A percentile compares a stretch with the other conserved stretches of the same genome.
These are phyloP conservation scores for Tilletiaria anomala DNA, from an alignment of 1,284 basidiomycete species.

Conservation along the genomic window DNA sequence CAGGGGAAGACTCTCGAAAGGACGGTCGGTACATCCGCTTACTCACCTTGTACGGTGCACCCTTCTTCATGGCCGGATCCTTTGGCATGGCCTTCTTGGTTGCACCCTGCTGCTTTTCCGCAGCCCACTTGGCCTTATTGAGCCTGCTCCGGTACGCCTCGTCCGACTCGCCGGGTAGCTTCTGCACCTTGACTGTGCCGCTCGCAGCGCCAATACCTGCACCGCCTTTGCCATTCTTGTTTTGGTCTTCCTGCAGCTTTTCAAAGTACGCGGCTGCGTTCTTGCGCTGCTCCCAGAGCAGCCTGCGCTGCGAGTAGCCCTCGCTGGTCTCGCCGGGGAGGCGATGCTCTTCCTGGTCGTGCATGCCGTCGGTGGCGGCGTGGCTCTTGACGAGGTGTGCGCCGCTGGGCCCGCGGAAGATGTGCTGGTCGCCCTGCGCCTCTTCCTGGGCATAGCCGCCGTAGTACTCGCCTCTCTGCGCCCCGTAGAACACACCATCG, in stretches of 20 bases:
- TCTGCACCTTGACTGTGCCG: neutral
- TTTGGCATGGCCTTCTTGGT: constrained; percentile 26
- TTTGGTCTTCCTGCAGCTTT: constrained; percentile 1
- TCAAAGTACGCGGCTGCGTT: constrained; percentile 1
- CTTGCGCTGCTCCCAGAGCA: constrained; percentile 1
- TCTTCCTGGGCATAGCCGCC: constrained; percentile 27
- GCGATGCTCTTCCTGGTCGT: no score
- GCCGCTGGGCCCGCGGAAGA: constrained; percentile 34
- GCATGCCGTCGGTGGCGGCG: constrained; percentile 4
- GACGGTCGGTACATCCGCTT: no score
- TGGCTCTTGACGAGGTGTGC: constrained; percentile 25
- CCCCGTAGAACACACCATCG: constrained; percentile 20
- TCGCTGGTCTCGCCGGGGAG: constrained; percentile 11
- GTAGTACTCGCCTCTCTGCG: constrained; percentile 17
- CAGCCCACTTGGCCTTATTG: constrained; percentile 21
- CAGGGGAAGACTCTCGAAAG: no score
- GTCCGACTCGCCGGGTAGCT: constrained; percentile 26
- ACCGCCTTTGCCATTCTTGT: constrained; percentile 1
- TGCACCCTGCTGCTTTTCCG: constrained; percentile 17
- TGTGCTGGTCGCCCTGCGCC: constrained; percentile 27
- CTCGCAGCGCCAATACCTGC: no score
- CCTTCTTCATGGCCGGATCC: constrained; percentile 17
- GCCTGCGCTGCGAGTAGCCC: constrained; percentile 18
- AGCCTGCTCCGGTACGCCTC: constrained; percentile 22
- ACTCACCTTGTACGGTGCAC: constrained; percentile 25